phyloP scores from a whole-genome alignment of 164 flowering plant genomes.

The Santalum album region DNA sequence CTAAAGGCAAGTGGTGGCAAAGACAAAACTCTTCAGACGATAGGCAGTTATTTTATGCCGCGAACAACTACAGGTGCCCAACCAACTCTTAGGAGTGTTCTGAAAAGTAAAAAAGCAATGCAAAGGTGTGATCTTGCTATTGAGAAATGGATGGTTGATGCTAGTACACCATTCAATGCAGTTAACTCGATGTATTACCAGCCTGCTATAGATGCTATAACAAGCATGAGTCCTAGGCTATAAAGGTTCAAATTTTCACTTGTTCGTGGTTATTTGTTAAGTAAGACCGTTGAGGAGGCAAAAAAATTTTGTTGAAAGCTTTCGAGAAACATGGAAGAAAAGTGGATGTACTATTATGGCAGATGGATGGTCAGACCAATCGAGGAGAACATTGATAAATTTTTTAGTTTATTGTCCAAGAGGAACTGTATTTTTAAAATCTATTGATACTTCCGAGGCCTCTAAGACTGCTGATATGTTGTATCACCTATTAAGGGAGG shows the following conservation, averaged over 20 bases:
- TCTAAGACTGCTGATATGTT: neutral
- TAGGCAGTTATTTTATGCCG: too few species aligned
- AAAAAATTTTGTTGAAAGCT: neutral
- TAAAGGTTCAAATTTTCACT: slow-evolving; percentile 1
- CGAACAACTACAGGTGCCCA: too few species aligned
- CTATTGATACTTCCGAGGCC: slow-evolving; percentile 5
- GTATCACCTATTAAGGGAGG: neutral
- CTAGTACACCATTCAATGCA: slow-evolving; percentile 6
- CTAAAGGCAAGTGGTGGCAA: too few species aligned
- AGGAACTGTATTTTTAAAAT: neutral
- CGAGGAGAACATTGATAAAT: neutral
- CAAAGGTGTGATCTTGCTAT: too few species aligned
- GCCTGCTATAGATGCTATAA: neutral
- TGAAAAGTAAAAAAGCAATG: too few species aligned
- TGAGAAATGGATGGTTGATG: slow-evolving; percentile 6
- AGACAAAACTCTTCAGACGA: too few species aligned
- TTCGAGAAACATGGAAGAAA: neutral
- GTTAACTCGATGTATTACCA: neutral
- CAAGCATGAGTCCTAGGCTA: neutral
- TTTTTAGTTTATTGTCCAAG: slow-evolving; percentile 1
- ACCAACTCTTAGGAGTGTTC: too few species aligned
- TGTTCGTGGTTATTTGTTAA: neutral
- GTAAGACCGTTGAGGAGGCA: neutral
- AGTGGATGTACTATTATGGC: slow-evolving; percentile 5
- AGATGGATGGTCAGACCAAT: slow-evolving; percentile 1